A percentile compares a stretch with the other conserved stretches of the same genome.
Evolutionary conservation across 768 basidiomycete genomes (phyloP).

Genomic region (Suillus ampliporus): DNA sequence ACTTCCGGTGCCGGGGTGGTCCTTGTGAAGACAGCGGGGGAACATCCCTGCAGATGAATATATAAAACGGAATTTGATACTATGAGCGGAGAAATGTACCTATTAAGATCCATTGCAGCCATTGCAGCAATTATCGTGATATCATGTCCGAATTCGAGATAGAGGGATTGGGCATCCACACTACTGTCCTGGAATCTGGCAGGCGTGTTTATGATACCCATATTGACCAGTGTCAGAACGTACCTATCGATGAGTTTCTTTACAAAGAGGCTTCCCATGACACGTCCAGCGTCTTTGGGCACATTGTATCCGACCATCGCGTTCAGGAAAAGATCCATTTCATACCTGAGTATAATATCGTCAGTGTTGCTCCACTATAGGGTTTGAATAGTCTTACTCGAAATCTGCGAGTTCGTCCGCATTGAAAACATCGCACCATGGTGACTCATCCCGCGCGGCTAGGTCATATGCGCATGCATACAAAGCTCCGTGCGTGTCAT

Average conservation of each 20-base stretch:
- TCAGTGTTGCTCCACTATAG: background rate
- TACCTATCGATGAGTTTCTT: conserved; percentile 46
- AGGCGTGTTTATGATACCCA: background rate
- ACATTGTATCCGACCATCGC: conserved; percentile 42
- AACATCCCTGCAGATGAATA: conserved; percentile 27
- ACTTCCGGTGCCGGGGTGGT: conserved; percentile 33
- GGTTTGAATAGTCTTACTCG: conserved; percentile 34
- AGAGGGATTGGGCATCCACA: conserved; percentile 38
- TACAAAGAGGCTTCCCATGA: conserved; percentile 46
- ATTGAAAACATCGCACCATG: conserved; percentile 48
- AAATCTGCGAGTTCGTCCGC: conserved; percentile 39
- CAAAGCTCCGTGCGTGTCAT: conserved; percentile 45
- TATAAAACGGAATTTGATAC: background rate
- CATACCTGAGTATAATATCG: conserved; percentile 35
- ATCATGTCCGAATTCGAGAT: conserved; percentile 51
- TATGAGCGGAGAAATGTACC: conserved; percentile 21
- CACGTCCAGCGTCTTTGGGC: conserved; percentile 37
- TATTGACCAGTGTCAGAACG: conserved; percentile 10
- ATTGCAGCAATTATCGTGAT: conserved; percentile 45
- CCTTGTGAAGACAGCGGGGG: conserved; percentile 33
- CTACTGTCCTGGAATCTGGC: conserved; percentile 41
- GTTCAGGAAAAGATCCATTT: conserved; percentile 46
- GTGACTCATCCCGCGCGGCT: conserved; percentile 41
- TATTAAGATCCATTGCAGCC: conserved; percentile 45
- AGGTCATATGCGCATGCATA: conserved; percentile 50